Percentiles rank a stretch among this genome's conserved stretches.
Conservation (phyloP, 2,329 filamentous ascomycete genomes). For the Xylariales sp. region DNA sequence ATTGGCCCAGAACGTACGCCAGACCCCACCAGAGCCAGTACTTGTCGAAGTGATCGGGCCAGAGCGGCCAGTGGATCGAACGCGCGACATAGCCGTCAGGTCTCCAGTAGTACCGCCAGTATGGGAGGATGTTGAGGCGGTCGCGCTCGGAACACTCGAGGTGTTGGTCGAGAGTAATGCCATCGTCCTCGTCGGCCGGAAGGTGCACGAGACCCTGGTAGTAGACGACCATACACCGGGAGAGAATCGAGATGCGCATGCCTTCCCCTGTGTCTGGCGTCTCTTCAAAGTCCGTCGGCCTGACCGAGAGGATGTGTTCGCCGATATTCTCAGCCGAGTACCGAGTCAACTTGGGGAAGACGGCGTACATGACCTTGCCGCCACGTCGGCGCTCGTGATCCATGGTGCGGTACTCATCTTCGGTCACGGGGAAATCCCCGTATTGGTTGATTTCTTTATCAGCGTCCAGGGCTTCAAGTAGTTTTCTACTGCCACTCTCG, state of each 20-base stretch:
- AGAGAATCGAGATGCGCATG: slow-evolving; percentile 44
- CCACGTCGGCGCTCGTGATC: slow-evolving; percentile 46
- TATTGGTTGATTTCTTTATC: neutral
- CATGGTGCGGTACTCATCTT: slow-evolving; percentile 26
- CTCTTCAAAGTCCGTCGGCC: neutral
- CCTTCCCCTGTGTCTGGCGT: slow-evolving; percentile 38
- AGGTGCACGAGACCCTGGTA: slow-evolving; percentile 50
- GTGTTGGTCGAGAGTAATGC: slow-evolving; percentile 39
- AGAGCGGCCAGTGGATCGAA: slow-evolving; percentile 27
- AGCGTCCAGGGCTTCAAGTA: neutral
- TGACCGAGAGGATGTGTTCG: slow-evolving; percentile 5
- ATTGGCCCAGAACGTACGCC: neutral
- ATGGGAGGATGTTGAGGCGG: slow-evolving; percentile 18
- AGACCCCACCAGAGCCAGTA: slow-evolving; percentile 27
- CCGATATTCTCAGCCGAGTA: slow-evolving; percentile 44
- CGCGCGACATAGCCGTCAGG: slow-evolving; percentile 2
- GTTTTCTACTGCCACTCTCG: neutral
- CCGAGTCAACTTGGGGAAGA: slow-evolving; percentile 49
- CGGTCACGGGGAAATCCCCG: slow-evolving; percentile 26
- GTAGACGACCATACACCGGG: slow-evolving; percentile 46
- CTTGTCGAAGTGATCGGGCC: slow-evolving; percentile 9
- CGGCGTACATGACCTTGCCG: slow-evolving; percentile 50
- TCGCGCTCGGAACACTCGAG: slow-evolving; percentile 11
- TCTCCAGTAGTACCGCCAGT: slow-evolving; percentile 25
- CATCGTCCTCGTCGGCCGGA: slow-evolving; percentile 29